Evolutionary conservation across 148 eudicot genomes (phyloP).

Genomic region (Silene latifolia): DNA sequence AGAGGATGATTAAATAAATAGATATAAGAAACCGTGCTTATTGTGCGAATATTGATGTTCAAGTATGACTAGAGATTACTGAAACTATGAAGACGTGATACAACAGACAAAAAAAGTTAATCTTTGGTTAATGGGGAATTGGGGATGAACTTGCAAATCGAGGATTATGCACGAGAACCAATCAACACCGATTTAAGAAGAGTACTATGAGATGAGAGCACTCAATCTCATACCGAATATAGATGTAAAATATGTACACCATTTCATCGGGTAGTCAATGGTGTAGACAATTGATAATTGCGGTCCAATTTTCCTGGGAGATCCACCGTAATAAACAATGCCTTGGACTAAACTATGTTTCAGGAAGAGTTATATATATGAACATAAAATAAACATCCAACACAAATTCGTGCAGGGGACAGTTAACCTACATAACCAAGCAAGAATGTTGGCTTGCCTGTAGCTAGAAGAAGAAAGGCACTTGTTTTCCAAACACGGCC

Average conservation of each 20-base stretch:
- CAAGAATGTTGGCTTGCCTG: slow-evolving; percentile 26
- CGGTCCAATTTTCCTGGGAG: slow-evolving; percentile 20
- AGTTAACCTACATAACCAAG: slow-evolving; percentile 29
- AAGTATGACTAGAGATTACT: background rate
- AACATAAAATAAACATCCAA: slow-evolving; percentile 11
- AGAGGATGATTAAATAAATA: background rate
- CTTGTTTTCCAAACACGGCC: slow-evolving; percentile 24
- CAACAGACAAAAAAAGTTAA: background rate
- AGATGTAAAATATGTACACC: slow-evolving; percentile 9
- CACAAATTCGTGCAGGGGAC: slow-evolving; percentile 24
- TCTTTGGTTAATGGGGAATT: too few species aligned
- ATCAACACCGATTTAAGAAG: background rate
- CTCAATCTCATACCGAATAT: background rate
- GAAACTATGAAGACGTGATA: background rate
- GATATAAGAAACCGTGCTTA: background rate
- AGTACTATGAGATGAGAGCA: slow-evolving; percentile 2
- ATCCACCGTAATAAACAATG: background rate
- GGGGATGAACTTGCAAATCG: background rate
- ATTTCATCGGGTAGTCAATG: slow-evolving; percentile 3
- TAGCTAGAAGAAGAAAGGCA: slow-evolving; percentile 24
- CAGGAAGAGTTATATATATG: slow-evolving; percentile 7
- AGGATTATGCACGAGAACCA: slow-evolving; percentile 12
- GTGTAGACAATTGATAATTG: slow-evolving; percentile 17
- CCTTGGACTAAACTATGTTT: slow-evolving; percentile 10
- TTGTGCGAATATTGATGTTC: slow-evolving; percentile 1